A percentile compares a stretch with the other conserved stretches of the same genome.
phyloP scores from a whole-genome alignment of 2,329 filamentous ascomycete species.

The Trichothecium sympodiale region DNA sequence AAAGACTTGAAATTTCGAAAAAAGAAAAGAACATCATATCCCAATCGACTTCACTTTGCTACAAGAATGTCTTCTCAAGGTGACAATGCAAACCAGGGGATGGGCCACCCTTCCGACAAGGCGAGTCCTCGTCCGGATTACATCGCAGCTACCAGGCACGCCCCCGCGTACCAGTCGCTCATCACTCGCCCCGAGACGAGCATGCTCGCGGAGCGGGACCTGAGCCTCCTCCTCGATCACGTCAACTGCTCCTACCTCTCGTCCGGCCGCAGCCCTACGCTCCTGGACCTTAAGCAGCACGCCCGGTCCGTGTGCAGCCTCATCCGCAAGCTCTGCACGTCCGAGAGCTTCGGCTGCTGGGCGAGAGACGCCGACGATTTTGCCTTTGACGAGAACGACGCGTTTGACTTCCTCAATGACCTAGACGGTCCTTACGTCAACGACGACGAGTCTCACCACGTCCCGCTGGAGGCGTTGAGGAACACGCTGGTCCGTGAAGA shows the following conservation, averaged over 20 bases:
- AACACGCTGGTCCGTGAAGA: conserved; percentile 34
- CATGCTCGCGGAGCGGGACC: conserved; percentile 9
- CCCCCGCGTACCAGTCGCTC: conserved; percentile 14
- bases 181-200: conserved; percentile 13
- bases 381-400: conserved; percentile 26
- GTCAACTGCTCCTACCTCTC: conserved; percentile 49
- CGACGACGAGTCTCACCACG: conserved; percentile 33
- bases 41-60: no score
- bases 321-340: conserved; percentile 35
- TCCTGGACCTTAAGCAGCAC: conserved; percentile 48
- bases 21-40: no score
- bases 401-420: conserved; percentile 47
- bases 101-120: no score
- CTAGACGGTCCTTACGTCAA: conserved; percentile 36
- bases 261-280: conserved; percentile 38
- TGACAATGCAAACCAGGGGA: no score
- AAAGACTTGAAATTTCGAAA: no score
- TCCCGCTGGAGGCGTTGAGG: conserved; percentile 31
- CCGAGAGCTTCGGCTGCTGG: conserved; percentile 13
- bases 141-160: conserved; percentile 15
- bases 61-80: no score
- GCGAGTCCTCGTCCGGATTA: no score
- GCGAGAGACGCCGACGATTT: conserved; percentile 4
- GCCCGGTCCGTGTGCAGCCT: conserved; percentile 44
- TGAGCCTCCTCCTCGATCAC: conserved; percentile 20